Conservation (phyloP, 2,329 filamentous ascomycete genomes). For the Xylariaceae sp. region DNA sequence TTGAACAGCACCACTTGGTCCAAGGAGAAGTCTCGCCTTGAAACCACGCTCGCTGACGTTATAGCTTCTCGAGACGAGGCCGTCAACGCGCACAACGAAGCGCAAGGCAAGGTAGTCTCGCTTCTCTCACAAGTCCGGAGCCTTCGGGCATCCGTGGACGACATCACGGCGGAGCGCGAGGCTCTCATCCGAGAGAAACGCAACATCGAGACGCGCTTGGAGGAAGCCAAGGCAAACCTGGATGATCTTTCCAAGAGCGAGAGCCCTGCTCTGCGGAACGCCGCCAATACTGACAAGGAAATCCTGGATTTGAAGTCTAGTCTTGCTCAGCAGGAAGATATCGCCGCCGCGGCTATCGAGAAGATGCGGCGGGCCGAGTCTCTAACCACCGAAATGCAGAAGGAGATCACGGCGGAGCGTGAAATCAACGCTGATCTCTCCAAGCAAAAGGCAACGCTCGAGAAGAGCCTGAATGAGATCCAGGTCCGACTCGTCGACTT, state of each 20-base stretch:
- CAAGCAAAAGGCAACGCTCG: slow-evolving; percentile 82
- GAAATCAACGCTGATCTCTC: slow-evolving; percentile 77
- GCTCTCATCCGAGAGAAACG: slow-evolving; percentile 83
- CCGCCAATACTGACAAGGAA: slow-evolving; percentile 82
- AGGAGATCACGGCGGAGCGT: slow-evolving; percentile 81
- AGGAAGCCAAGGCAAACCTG: slow-evolving; percentile 81
- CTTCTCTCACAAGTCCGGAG: slow-evolving; percentile 84
- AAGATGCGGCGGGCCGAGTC: slow-evolving; percentile 96
- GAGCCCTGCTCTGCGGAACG: slow-evolving; percentile 82
- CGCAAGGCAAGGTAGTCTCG: slow-evolving; percentile 86
- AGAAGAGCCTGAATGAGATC: slow-evolving; percentile 85
- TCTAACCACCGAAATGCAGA: slow-evolving; percentile 81
- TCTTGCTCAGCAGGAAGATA: slow-evolving; percentile 88
- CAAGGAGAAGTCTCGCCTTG: slow-evolving; percentile 91
- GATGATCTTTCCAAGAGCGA: slow-evolving; percentile 84
- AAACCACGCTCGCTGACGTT: slow-evolving; percentile 83
- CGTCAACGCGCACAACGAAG: slow-evolving; percentile 86
- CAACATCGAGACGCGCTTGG: slow-evolving; percentile 74
- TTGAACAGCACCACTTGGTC: slow-evolving; percentile 97
- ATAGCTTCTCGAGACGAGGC: slow-evolving; percentile 91
- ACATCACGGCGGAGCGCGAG: slow-evolving; percentile 79
- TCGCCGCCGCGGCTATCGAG: slow-evolving; percentile 83
- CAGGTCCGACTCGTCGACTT: slow-evolving; percentile 87
- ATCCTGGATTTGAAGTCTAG: slow-evolving; percentile 83
- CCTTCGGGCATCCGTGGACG: slow-evolving; percentile 78